Base-by-base conservation (phyloP, 148 eudicot genomes). In the Vaccinium vitisidaea region DNA sequence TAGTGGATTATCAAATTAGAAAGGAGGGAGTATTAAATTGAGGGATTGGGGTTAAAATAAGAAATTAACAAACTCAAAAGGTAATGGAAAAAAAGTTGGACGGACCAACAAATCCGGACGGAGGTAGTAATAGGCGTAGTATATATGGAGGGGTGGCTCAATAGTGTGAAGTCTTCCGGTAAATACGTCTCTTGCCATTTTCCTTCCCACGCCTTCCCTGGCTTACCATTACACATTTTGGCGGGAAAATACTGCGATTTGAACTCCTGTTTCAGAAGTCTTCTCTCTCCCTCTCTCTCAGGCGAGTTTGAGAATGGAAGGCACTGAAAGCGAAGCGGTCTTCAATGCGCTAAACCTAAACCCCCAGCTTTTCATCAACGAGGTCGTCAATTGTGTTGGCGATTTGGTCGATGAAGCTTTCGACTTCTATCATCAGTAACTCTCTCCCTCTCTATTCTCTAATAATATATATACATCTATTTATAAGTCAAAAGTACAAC, bases 351-450 rank as follows among this genome's bases (percentile, higher is more conserved):
- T 96, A 25, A 89, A 93, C 70, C 87, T 96, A 46, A 91, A 90
- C 48, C 99, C 99, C 16, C 95, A 90, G 83, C 93, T 90, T 55
- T 93, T 96, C 91, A 85, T 94, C 93, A 94, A 96, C 88, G 94
- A 90, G 71, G 88, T 89, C 83, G 89, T 93, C 67, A 93, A 96
- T 82, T 53, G 48, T 6, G 94, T 92, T 50, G 95, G 91, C 81
- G 90, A 92, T 11, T 50, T 94, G 12, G 80, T 91, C 53, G 95
- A 94, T 15, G 93, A 86, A 23, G 98, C 99, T 80, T 96, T 96
- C 86, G 85, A 86, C 82, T 87, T 74, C 88, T 92, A 93, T 84
- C 92, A 86, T 63, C 89, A 88, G 98, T 96, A 75, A 69, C 39
- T 30, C 6, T 39, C 71, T 65, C 76, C 83, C 75, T 77, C 58